Percentiles rank a stretch among this genome's conserved stretches.
Evolutionary conservation across 2,329 filamentous ascomycete genomes (phyloP).

Genomic region (Aspergillus clavatus): DNA sequence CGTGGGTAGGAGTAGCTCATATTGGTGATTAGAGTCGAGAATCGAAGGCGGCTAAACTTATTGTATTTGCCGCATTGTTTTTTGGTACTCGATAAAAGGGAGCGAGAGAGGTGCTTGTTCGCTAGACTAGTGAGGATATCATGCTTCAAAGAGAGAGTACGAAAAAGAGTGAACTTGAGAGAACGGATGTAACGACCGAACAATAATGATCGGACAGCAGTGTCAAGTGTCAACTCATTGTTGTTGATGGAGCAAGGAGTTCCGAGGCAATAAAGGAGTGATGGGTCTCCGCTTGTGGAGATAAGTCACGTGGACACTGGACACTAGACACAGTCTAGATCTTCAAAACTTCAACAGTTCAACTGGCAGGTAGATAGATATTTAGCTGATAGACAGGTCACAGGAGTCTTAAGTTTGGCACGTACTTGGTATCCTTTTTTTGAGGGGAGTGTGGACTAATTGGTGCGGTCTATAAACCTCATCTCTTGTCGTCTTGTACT

Average conservation of each 20-base stretch:
- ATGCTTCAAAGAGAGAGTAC: neutral
- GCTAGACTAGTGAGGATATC: neutral
- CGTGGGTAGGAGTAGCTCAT: conserved; percentile 36
- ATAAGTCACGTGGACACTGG: too few species aligned
- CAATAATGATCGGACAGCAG: too few species aligned
- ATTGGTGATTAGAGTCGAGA: conserved; percentile 12
- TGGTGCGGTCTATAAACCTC: too few species aligned
- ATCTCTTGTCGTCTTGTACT: too few species aligned
- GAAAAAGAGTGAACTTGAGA: neutral
- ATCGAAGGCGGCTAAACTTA: conserved; percentile 10
- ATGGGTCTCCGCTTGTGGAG: too few species aligned
- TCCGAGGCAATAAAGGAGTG: neutral
- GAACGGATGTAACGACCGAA: neutral
- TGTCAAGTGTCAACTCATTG: neutral
- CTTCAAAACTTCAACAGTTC: too few species aligned
- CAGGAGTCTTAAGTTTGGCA: too few species aligned
- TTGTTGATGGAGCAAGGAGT: neutral
- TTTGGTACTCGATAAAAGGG: conserved; percentile 9
- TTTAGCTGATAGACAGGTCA: too few species aligned
- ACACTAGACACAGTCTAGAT: too few species aligned
- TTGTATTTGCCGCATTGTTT: conserved; percentile 16
- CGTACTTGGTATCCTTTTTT: conserved; percentile 1
- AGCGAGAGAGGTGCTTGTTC: neutral
- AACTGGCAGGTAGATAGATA: too few species aligned
- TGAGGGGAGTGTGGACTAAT: too few species aligned